These are phyloP conservation scores for Lipomyces starkeyi DNA, from an alignment of 805 yeast genomes.

Conservation along the genomic window DNA sequence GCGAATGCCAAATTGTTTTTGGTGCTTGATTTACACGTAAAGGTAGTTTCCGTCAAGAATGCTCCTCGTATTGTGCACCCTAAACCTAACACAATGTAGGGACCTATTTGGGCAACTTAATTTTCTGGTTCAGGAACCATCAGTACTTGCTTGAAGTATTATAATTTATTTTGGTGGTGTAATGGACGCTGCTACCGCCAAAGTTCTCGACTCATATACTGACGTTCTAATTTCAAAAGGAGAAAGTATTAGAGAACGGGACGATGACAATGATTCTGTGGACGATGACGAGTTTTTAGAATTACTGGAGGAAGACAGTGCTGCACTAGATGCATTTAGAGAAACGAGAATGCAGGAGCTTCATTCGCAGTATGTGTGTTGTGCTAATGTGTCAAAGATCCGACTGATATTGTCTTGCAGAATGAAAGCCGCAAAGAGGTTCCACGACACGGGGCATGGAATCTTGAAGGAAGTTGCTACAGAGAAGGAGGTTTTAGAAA, in stretches of 20 bases:
- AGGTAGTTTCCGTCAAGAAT: too few relatives aligned
- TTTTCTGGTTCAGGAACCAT: too few relatives aligned
- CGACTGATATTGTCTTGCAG: conserved; percentile 44
- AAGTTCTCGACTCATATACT: conserved; percentile 27
- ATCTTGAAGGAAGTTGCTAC: conserved; percentile 45
- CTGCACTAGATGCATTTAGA: conserved; percentile 58
- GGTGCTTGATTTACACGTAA: too few relatives aligned
- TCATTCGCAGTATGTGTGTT: conserved; percentile 46
- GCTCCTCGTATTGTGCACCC: too few relatives aligned
- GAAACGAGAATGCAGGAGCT: conserved; percentile 68
- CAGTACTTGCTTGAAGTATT: not conserved
- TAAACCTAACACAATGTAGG: too few relatives aligned
- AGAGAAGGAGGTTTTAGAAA: conserved; percentile 64
- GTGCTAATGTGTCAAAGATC: not conserved
- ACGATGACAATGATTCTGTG: conserved; percentile 40
- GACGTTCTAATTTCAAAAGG: conserved; percentile 22
- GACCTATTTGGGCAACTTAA: too few relatives aligned
- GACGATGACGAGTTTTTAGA: conserved; percentile 42
- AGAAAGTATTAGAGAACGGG: conserved; percentile 44
- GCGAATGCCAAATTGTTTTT: too few relatives aligned
- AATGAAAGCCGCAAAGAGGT: conserved; percentile 48
- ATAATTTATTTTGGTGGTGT: not conserved
- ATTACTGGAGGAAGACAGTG: conserved; percentile 53
- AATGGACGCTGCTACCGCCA: conserved; percentile 29
- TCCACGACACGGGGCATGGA: conserved; percentile 54